Evolutionary conservation across 495 filamentous ascomycete species (phyloP).

Genomic region (Penicillium paxilli): DNA sequence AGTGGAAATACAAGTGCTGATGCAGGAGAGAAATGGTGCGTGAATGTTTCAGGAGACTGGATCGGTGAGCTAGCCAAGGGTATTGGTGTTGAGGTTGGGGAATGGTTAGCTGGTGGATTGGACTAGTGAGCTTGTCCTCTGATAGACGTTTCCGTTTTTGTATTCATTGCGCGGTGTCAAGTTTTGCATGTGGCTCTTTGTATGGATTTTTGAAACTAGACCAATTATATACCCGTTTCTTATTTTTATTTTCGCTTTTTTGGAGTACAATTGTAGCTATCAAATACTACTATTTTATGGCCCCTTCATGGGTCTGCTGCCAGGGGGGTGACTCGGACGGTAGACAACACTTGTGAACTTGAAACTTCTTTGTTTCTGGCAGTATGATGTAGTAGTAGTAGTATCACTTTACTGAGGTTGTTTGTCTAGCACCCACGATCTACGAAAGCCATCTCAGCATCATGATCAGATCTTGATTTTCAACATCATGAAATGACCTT

Average conservation of each 20-base stretch:
- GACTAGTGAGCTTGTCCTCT: slow-evolving; percentile 25
- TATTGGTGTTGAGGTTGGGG: slow-evolving; percentile 49
- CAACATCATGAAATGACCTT: too few relatives aligned
- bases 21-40: slow-evolving; percentile 47
- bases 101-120: slow-evolving; percentile 49
- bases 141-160: not conserved
- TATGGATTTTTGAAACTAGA: slow-evolving; percentile 3
- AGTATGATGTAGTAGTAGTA: too few relatives aligned
- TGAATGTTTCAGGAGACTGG: slow-evolving; percentile 51
- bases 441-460: too few relatives aligned
- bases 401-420: too few relatives aligned
- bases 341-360: too few relatives aligned
- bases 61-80: slow-evolving; percentile 48
- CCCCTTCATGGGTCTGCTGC: too few relatives aligned
- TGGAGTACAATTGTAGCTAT: too few relatives aligned
- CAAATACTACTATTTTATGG: too few relatives aligned
- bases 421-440: too few relatives aligned
- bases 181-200: slow-evolving; percentile 3
- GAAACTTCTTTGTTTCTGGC: too few relatives aligned
- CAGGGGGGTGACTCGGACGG: too few relatives aligned
- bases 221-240: slow-evolving; percentile 24
- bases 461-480: too few relatives aligned
- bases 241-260: slow-evolving; percentile 1
- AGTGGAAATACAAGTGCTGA: slow-evolving; percentile 43
- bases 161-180: slow-evolving; percentile 3